These are phyloP conservation scores for Panicum hallii DNA, from an alignment of 202 grass and related monocot species.

Conservation along the genomic window DNA sequence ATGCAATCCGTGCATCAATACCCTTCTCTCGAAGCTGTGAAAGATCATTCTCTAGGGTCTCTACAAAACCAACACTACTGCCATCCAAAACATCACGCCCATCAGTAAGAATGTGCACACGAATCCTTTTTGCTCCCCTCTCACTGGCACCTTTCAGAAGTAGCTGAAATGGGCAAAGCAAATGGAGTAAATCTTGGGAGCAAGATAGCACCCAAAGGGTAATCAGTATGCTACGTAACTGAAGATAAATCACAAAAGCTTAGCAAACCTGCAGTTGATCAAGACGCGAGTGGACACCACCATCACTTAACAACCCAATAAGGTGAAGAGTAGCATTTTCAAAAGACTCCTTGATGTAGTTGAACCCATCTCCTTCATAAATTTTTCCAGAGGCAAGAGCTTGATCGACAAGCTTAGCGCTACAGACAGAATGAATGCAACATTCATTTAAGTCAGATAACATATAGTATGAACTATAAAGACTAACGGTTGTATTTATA, in stretches of 20 bases:
- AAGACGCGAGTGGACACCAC: constrained; percentile 93
- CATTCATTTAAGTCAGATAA: constrained; percentile 9
- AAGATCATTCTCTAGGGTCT: constrained; percentile 86
- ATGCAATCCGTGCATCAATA: constrained; percentile 87
- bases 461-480: not conserved
- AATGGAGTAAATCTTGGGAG: not conserved
- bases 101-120: constrained; percentile 92
- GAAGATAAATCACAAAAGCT: constrained; percentile 29
- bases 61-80: constrained; percentile 85
- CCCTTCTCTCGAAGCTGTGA: constrained; percentile 72
- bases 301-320: constrained; percentile 96
- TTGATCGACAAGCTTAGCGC: constrained; percentile 89
- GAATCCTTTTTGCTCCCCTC: constrained; percentile 88
- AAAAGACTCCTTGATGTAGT: constrained; percentile 87
- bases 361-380: constrained; percentile 90
- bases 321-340: constrained; percentile 80
- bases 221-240: not conserved
- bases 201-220: not conserved
- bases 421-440: constrained; percentile 44
- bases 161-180: constrained; percentile 62
- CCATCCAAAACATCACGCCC: constrained; percentile 99
- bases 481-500: not conserved
- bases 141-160: constrained; percentile 90
- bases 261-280: constrained; percentile 86
- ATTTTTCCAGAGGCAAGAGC: constrained; percentile 94